Evolutionary conservation across 2,329 filamentous ascomycete species (phyloP).

Genomic region (Diaporthe eres): DNA sequence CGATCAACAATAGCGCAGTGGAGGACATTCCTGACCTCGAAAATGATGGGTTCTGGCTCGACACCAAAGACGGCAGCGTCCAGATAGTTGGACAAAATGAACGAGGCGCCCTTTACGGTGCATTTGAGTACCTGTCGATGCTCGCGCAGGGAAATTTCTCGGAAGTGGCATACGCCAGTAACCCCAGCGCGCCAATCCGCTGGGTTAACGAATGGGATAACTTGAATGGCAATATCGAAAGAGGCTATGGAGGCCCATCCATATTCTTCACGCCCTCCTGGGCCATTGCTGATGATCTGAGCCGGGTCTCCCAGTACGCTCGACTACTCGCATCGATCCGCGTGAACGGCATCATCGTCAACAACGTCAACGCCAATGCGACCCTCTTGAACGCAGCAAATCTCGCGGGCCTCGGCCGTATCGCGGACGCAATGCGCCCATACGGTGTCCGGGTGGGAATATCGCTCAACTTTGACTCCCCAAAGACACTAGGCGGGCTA

Average conservation of each 20-base stretch:
- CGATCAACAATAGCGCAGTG: constrained; percentile 51
- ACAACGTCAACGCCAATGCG: constrained; percentile 80
- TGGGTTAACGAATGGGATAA: constrained; percentile 85
- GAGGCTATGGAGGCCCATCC: constrained; percentile 77
- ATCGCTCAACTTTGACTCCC: constrained; percentile 78
- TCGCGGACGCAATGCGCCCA: constrained; percentile 76
- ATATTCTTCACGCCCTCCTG: constrained; percentile 75
- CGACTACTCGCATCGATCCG: constrained; percentile 76
- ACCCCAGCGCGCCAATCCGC: constrained; percentile 72
- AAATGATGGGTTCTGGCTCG: constrained; percentile 74
- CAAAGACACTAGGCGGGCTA: constrained; percentile 62
- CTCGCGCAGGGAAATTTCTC: constrained; percentile 72
- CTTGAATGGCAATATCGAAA: constrained; percentile 75
- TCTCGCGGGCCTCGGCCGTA: constrained; percentile 71
- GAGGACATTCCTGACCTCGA: constrained; percentile 56
- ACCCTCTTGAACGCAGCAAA: constrained; percentile 69
- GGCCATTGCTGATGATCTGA: constrained; percentile 65
- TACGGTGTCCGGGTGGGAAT: constrained; percentile 77
- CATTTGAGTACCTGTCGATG: constrained; percentile 77
- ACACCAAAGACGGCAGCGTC: constrained; percentile 60
- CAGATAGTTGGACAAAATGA: constrained; percentile 76
- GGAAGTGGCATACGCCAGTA: constrained; percentile 62
- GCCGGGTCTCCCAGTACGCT: constrained; percentile 73
- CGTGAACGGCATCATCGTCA: constrained; percentile 76
- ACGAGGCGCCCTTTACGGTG: constrained; percentile 76